Conservation (phyloP, 805 yeast species). For the Sugiyamaella boreocaroliniensis region DNA sequence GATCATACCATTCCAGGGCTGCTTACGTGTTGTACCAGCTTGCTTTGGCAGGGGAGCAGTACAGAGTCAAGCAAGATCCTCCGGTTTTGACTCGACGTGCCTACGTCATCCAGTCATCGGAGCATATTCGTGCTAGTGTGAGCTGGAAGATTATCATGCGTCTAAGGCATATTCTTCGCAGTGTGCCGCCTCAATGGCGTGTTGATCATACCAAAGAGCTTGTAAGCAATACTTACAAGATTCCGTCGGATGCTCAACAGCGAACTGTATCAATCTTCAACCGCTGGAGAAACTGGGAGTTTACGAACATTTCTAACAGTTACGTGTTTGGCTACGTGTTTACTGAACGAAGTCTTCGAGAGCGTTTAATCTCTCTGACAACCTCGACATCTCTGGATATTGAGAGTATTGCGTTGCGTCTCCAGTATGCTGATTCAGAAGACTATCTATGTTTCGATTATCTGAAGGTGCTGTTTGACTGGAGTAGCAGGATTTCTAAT, state of each 20-base stretch:
- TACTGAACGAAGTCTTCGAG: constrained; percentile 22
- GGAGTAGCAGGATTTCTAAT: constrained; percentile 5
- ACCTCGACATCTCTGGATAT: constrained; percentile 17
- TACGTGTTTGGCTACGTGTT: constrained; percentile 50
- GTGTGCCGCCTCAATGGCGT: constrained; percentile 51
- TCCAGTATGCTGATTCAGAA: constrained; percentile 27
- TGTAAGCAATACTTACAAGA: constrained; percentile 33
- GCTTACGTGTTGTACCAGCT: constrained; percentile 36
- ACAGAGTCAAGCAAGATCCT: constrained; percentile 71
- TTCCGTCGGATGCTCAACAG: constrained; percentile 47
- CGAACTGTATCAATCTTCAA: constrained; percentile 55
- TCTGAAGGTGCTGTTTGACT: constrained; percentile 21
- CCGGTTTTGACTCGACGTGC: constrained; percentile 87
- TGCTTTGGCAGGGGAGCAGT: constrained; percentile 43
- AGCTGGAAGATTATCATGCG: constrained; percentile 85
- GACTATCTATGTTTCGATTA: constrained; percentile 31
- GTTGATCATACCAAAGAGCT: constrained; percentile 30
- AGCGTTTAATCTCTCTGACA: constrained; percentile 7
- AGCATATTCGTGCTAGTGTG: constrained; percentile 72
- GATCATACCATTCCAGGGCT: neutral
- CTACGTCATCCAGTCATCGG: constrained; percentile 61
- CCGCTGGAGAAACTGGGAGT: constrained; percentile 91
- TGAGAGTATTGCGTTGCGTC: constrained; percentile 28
- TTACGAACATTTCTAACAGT: constrained; percentile 51
- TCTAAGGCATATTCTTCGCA: constrained; percentile 62